Evolutionary conservation across 495 filamentous ascomycete species (phyloP).

Genomic region (Aspergillus sclerotiicarbonarius): DNA sequence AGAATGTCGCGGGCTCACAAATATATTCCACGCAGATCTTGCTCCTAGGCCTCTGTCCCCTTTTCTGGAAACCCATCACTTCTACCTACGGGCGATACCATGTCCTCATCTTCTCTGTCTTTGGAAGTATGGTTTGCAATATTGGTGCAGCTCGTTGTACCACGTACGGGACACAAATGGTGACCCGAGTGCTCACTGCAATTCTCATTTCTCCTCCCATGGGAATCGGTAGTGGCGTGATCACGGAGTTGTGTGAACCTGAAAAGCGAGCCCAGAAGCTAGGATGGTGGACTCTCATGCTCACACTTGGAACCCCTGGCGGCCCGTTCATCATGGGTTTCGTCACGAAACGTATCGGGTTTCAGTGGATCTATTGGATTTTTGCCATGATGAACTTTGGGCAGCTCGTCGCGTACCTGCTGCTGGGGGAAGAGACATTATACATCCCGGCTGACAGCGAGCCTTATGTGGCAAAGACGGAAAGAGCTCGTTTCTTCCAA

Average conservation of each 20-base stretch:
- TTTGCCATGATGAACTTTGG: constrained; percentile 34
- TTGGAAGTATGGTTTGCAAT: constrained; percentile 34
- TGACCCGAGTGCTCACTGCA: constrained; percentile 26
- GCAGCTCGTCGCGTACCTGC: constrained; percentile 26
- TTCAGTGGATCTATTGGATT: constrained; percentile 38
- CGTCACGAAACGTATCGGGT: constrained; percentile 28
- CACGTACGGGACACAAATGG: constrained; percentile 30
- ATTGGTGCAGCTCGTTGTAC: constrained; percentile 33
- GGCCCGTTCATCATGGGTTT: constrained; percentile 38
- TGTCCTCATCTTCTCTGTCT: constrained; percentile 28
- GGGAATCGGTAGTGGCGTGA: constrained; percentile 33
- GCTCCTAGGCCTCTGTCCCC: constrained; percentile 27
- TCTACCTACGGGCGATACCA: constrained; percentile 31
- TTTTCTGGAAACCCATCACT: constrained; percentile 35
- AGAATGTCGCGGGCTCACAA: not conserved
- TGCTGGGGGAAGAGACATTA: constrained; percentile 30
- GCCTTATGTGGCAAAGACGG: not conserved
- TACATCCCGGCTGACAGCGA: constrained; percentile 16
- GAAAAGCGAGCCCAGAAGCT: constrained; percentile 30
- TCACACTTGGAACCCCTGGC: constrained; percentile 28
- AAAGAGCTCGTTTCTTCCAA: constrained; percentile 4
- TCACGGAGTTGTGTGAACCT: constrained; percentile 28
- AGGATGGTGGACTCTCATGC: constrained; percentile 35
- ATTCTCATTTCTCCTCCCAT: constrained; percentile 34
- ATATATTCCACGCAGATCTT: constrained; percentile 21